Percentiles rank a stretch among this genome's conserved stretches.
Evolutionary conservation across 164 flowering plant genomes (phyloP).

Genomic region (Stephania yunnanensis): DNA sequence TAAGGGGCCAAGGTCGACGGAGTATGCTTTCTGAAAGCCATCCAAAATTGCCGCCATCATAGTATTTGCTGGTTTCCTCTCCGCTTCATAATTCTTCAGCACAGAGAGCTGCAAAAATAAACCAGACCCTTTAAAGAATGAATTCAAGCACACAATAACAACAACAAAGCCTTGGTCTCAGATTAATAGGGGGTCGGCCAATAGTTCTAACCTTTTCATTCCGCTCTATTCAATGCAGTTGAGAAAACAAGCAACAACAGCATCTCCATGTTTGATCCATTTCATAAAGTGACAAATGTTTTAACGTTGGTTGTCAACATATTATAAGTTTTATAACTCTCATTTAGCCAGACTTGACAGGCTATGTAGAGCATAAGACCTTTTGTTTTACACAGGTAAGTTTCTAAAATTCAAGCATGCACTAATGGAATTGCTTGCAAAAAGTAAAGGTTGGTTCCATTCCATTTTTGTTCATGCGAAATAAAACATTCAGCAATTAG

Average conservation of each 20-base stretch:
- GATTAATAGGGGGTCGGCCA: neutral
- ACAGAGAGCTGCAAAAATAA: conserved; percentile 46
- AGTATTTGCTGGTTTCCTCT: conserved; percentile 69
- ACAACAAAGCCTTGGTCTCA: neutral
- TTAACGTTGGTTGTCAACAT: no score
- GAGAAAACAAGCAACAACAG: neutral
- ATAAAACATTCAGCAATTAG: no score
- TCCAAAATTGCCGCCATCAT: conserved; percentile 84
- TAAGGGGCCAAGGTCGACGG: conserved; percentile 79
- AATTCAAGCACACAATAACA: neutral
- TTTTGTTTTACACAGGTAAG: neutral
- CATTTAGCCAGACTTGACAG: neutral
- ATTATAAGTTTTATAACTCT: neutral
- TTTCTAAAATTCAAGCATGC: no score
- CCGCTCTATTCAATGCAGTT: neutral
- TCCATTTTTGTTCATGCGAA: no score
- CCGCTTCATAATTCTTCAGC: conserved; percentile 68
- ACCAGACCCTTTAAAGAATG: neutral
- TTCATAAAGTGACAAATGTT: no score
- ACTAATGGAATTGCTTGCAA: no score
- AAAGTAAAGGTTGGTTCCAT: no score
- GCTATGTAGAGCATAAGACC: neutral
- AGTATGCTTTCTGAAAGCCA: conserved; percentile 88
- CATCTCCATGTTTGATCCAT: no score
- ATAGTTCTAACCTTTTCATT: neutral